These are phyloP conservation scores for Leccinum barrowsii DNA, from an alignment of 768 basidiomycete species.

Conservation along the genomic window DNA sequence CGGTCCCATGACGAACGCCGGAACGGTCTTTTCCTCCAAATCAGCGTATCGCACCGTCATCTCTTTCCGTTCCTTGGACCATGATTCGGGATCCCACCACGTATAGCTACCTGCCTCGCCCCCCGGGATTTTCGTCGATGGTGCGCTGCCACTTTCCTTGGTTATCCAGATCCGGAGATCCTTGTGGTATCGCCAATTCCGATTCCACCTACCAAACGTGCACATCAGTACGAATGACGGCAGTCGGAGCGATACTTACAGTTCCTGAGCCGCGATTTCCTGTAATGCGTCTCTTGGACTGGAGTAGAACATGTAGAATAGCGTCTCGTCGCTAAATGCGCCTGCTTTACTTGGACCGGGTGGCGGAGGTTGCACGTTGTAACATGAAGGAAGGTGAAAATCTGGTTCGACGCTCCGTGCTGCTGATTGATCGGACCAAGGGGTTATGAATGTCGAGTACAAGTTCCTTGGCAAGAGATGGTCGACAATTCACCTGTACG, in stretches of 20 bases:
- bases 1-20: constrained; percentile 55
- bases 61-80: constrained; percentile 74
- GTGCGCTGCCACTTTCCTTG: constrained; percentile 77
- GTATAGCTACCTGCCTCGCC: constrained; percentile 89
- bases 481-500: constrained; percentile 17
- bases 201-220: constrained; percentile 62
- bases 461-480: constrained; percentile 50
- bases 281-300: constrained; percentile 89
- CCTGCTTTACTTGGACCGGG: constrained; percentile 77
- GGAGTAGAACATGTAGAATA: constrained; percentile 98
- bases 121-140: constrained; percentile 72
- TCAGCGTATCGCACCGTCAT: constrained; percentile 73
- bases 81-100: constrained; percentile 82
- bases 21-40: constrained; percentile 67
- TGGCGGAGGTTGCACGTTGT: constrained; percentile 86
- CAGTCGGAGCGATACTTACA: constrained; percentile 53
- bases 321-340: constrained; percentile 90
- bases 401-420: constrained; percentile 88
- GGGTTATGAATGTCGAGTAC: constrained; percentile 92
- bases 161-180: constrained; percentile 81
- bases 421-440: constrained; percentile 90
- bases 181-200: constrained; percentile 97
- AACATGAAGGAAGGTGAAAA: constrained; percentile 87
- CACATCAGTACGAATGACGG: neutral
- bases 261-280: constrained; percentile 91